phyloP scores from a whole-genome alignment of 176 grass and related monocot species.

The Triticum timopheevii region DNA sequence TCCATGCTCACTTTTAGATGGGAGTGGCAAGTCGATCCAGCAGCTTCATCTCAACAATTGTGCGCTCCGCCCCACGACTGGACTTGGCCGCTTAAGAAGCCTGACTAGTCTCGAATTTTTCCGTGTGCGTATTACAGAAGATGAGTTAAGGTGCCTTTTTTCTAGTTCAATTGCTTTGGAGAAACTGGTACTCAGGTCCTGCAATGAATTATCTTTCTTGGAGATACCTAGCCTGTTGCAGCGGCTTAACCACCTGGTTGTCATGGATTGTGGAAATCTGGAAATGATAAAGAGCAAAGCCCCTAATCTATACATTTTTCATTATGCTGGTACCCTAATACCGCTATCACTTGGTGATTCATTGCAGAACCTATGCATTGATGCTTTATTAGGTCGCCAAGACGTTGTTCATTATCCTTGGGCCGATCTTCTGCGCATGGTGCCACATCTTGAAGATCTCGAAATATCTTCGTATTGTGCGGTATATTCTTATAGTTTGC shows the following conservation, averaged over 20 bases:
- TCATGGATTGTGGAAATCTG: not conserved
- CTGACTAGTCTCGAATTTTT: not conserved
- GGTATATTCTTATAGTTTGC: not conserved
- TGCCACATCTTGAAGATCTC: not conserved
- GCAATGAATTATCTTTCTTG: not conserved
- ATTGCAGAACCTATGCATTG: not conserved
- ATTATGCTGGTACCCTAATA: not conserved
- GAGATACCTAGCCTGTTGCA: not conserved
- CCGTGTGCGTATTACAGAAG: not conserved
- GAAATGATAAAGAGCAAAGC: not conserved
- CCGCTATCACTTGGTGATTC: not conserved
- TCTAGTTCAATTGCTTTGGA: not conserved
- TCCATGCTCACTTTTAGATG: not conserved
- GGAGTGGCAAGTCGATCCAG: not conserved
- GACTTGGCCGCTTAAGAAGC: not conserved
- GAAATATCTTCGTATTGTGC: not conserved
- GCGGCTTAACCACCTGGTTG: not conserved
- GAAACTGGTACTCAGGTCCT: not conserved
- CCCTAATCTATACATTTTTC: not conserved
- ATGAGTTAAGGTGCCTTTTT: not conserved
- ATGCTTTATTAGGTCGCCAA: not conserved
- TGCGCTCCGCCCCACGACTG: not conserved
- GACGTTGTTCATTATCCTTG: not conserved
- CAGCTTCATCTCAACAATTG: not conserved
- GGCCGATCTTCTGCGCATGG: not conserved